Evolutionary conservation across 2,329 filamentous ascomycete species (phyloP), one percentile per base, ranked within the genome.

Genomic region (Helotiales sp.): DNA sequence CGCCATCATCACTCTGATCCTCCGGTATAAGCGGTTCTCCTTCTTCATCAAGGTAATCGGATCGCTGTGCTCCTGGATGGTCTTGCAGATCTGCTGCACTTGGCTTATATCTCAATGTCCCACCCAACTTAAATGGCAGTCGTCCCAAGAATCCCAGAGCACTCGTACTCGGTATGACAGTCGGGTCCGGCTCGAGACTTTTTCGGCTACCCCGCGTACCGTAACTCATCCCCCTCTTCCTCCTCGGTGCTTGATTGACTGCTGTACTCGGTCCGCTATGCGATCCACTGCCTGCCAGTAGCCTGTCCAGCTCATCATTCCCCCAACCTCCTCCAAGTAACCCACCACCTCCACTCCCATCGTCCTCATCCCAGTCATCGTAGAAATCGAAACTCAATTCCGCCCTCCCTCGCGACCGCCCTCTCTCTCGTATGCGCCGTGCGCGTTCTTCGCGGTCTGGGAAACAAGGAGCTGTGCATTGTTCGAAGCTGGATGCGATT

Each of bases 371-470:
- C 95, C 95, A 98, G 79, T 97, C 95, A 79, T 97, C 95, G 81
- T 98, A 98, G 78, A 98, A 98, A 79, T 97, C 95, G 77, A 98
- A 98, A 75, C 88, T 94, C 74, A 91, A 87, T 79, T 97, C 94
- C 30, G 93, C 91, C 61, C 88, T 80, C 2, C 87, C 88, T 68
- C 81, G 80, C 26, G 82, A 81, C 8, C 85, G 82, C 22, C 86
- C 85, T 52, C 91, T 86, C 74, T 93, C 89, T 69, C 90, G 84
- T 54, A 83, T 80, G 65, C 92, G 88, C 32, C 92, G 88, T 58
- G 88, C 82, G 66, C 91, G 89, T 76, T 95, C 92, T 73, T 94
- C 91, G 63, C 87, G 87, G 75, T 88, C 88, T 63, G 92, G 91
- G 40, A 89, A 79, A 72, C 93, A 93, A 63, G 89, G 87, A 13